Percentiles rank a stretch among this genome's conserved stretches.
Conservation (phyloP, 192 early-diverging fungal species). For the Martensiomyces pterosporus region DNA sequence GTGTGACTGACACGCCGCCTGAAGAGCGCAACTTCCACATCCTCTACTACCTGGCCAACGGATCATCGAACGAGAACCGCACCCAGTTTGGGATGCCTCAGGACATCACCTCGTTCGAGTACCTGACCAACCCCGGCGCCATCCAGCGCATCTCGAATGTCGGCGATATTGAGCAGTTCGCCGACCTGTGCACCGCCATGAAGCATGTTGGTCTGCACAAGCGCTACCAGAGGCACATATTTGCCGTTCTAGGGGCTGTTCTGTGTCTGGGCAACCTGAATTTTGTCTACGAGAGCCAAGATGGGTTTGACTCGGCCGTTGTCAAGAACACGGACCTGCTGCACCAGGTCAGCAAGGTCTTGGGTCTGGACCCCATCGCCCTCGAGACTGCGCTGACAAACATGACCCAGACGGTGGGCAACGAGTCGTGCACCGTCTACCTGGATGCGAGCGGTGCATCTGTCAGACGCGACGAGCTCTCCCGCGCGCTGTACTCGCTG, state of each 20-base stretch:
- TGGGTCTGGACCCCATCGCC: conserved; percentile 75
- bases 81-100: conserved; percentile 53
- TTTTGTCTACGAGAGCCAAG: conserved; percentile 67
- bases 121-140: conserved; percentile 39
- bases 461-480: conserved; percentile 76
- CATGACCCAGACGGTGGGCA: conserved; percentile 76
- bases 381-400: conserved; percentile 78
- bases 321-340: conserved; percentile 78
- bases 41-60: conserved; percentile 83
- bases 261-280: conserved; percentile 84
- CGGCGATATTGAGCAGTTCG: conserved; percentile 59
- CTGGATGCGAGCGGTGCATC: conserved; percentile 72
- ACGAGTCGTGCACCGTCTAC: conserved; percentile 85
- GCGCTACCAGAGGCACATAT: conserved; percentile 75
- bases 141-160: conserved; percentile 74
- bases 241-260: conserved; percentile 79
- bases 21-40: conserved; percentile 68
- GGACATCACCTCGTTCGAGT: conserved; percentile 52
- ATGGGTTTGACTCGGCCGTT: conserved; percentile 70
- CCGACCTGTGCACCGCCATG: conserved; percentile 58
- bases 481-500: conserved; percentile 81
- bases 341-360: conserved; percentile 76
- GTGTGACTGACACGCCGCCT: conserved; percentile 55
- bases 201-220: conserved; percentile 63
- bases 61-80: conserved; percentile 73